Evolutionary conservation across 805 yeast genomes (phyloP), one percentile per base, ranked within the genome.

Genomic region (Kodamaea sagamina): DNA sequence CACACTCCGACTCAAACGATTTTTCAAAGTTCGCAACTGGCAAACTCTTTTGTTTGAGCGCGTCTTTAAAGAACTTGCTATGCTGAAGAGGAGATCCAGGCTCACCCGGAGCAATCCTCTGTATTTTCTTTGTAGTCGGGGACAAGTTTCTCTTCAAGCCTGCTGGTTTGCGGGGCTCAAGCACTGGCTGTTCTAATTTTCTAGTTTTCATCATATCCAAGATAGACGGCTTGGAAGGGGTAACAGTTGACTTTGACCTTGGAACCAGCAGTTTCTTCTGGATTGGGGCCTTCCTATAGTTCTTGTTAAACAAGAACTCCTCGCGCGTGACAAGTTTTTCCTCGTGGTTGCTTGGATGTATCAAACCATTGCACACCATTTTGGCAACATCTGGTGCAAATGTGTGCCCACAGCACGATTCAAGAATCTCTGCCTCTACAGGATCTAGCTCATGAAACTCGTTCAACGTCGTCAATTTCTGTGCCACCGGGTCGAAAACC

Each of bases 401-500:
- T 6, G 68, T 55, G 13, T 58, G 50, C 0, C 84, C 84, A 41
- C 82, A 74, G 47, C 79, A 77, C 4, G 60, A 42, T 44, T 55
- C 71, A 29, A 53, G 71, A 55, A 36, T 51, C 3, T 77, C 80
- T 48, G 68, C 62, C 7, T 65, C 56, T 11, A 29, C 8, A 21
- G 24, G 24, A 21, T 21, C 34, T n/a, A 15, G 34, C 15, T 60
- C 65, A 22, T 73, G 54, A 9, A 83, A 67, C 3, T 74, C 77
- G 51, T 78, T 79, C 50, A 92, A 67, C 25, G 87, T 78, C 1
- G 74, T 71, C n/a, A 88, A 65, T 28, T 53, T 41, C 31, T 71
- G 54, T 1, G 57, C 47, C 1, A 61, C 39, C 0, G 96, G 95
- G 58, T 90, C 79, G 63, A 80, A 92, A 1, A 93, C 97, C 48